These are phyloP conservation scores for Puccinia sorghi DNA, from an alignment of 1,284 basidiomycete genomes.

Conservation along the genomic window DNA sequence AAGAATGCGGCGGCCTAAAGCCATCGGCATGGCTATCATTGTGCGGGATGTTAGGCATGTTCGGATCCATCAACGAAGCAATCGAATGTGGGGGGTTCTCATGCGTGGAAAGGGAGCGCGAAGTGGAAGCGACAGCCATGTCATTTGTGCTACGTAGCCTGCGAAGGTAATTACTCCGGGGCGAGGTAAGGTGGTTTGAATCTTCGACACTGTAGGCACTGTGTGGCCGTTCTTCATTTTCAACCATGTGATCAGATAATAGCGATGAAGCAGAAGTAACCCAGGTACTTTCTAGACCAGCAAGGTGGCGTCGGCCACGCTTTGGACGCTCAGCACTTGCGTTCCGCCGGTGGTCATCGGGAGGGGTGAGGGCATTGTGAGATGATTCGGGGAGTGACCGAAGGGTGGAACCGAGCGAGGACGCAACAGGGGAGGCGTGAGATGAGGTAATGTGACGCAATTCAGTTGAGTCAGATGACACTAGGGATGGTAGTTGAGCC, in stretches of 20 bases:
- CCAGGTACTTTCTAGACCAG: neutral
- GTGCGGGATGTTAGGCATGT: neutral
- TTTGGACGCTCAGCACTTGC: neutral
- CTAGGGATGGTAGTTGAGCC: conserved; percentile 1
- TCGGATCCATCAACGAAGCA: conserved; percentile 13
- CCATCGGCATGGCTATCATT: conserved; percentile 13
- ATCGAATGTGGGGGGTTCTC: neutral
- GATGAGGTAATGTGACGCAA: conserved; percentile 6
- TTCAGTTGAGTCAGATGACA: conserved; percentile 1
- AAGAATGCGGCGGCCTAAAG: conserved; percentile 4
- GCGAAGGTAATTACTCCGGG: conserved; percentile 19
- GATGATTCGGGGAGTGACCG: conserved; percentile 10
- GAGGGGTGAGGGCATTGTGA: neutral
- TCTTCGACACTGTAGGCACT: conserved; percentile 23
- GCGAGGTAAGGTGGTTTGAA: neutral
- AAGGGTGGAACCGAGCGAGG: conserved; percentile 17
- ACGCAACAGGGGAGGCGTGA: neutral
- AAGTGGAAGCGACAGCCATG: neutral
- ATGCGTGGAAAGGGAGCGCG: conserved; percentile 26
- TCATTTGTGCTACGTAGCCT: conserved; percentile 38
- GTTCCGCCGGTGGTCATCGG: conserved; percentile 14
- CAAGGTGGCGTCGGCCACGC: conserved; percentile 8
- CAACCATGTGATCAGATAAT: neutral
- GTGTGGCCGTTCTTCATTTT: conserved; percentile 1
- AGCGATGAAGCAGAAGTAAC: conserved; percentile 22